Evolutionary conservation across 495 filamentous ascomycete species (phyloP).

Genomic region (Penicillium coprophilum): DNA sequence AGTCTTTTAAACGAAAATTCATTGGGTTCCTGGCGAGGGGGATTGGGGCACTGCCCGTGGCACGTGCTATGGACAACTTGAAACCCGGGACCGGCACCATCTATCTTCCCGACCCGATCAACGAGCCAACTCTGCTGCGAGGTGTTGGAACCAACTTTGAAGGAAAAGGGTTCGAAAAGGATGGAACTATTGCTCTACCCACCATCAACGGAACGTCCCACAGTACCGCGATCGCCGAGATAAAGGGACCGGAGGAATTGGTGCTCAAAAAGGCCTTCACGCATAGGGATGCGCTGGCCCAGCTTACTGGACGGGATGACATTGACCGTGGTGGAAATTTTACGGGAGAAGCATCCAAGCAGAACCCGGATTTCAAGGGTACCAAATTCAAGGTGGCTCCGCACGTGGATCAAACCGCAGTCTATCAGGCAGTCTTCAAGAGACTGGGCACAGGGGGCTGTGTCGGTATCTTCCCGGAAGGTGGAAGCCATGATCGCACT

Average conservation of each 20-base stretch:
- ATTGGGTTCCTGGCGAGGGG: slow-evolving; percentile 78
- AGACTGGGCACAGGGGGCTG: slow-evolving; percentile 79
- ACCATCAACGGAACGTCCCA: slow-evolving; percentile 74
- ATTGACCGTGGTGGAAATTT: slow-evolving; percentile 57
- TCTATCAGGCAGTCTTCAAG: slow-evolving; percentile 90
- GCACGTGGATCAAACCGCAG: slow-evolving; percentile 89
- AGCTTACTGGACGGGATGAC: slow-evolving; percentile 75
- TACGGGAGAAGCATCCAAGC: slow-evolving; percentile 49
- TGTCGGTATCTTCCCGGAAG: slow-evolving; percentile 96
- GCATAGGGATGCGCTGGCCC: slow-evolving; percentile 62
- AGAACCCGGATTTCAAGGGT: slow-evolving; percentile 60
- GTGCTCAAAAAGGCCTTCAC: slow-evolving; percentile 84
- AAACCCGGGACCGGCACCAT: slow-evolving; percentile 76
- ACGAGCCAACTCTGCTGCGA: slow-evolving; percentile 79
- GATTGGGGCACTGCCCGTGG: slow-evolving; percentile 84
- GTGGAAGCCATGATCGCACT: slow-evolving; percentile 94
- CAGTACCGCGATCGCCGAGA: slow-evolving; percentile 75
- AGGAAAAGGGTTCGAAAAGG: slow-evolving; percentile 64
- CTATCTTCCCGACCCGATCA: slow-evolving; percentile 86
- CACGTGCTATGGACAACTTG: slow-evolving; percentile 82
- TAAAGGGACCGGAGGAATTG: slow-evolving; percentile 77
- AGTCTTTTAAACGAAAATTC: slow-evolving; percentile 84
- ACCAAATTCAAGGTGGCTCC: slow-evolving; percentile 84
- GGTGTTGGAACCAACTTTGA: slow-evolving; percentile 88
- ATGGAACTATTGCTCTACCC: slow-evolving; percentile 84